Conservation (phyloP, 129 eudicot species). For the Kitagawia praeruptora region DNA sequence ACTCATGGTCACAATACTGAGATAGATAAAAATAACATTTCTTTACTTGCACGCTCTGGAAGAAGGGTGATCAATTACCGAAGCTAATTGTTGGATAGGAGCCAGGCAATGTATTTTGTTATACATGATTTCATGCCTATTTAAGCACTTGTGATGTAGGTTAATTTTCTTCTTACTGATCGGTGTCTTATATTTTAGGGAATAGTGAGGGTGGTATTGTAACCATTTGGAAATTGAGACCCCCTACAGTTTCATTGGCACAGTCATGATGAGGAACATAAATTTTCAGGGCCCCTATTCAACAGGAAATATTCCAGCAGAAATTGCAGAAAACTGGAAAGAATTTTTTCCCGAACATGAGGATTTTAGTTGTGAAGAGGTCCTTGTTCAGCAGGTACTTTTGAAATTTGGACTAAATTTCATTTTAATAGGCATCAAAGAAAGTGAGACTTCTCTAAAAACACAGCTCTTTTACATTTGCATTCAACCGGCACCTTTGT, state of each 20-base stretch:
- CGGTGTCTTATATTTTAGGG: not conserved
- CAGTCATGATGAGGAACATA: conserved; percentile 33
- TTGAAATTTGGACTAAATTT: not conserved
- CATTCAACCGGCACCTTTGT: conserved; percentile 4
- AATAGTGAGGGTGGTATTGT: conserved; percentile 8
- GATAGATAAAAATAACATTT: not conserved
- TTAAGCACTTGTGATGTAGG: not conserved
- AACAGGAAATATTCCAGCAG: conserved; percentile 32
- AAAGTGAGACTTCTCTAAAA: not conserved
- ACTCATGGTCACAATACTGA: not conserved
- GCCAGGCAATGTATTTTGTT: not conserved
- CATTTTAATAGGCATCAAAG: not conserved
- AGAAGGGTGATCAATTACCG: not conserved
- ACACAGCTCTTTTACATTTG: not conserved
- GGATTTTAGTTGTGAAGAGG: conserved; percentile 66
- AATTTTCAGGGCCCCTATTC: conserved; percentile 31
- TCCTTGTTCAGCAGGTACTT: conserved; percentile 62
- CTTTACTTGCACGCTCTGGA: not conserved
- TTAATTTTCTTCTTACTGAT: not conserved
- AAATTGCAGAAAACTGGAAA: conserved; percentile 45
- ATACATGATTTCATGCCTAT: not conserved
- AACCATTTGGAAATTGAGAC: not conserved
- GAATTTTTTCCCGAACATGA: conserved; percentile 49
- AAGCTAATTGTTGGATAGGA: not conserved
- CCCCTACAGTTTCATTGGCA: not conserved